Percentiles rank a stretch among this genome's conserved stretches.
phyloP scores from a whole-genome alignment of 306 rosid species.

The Trichosanthes truncata region DNA sequence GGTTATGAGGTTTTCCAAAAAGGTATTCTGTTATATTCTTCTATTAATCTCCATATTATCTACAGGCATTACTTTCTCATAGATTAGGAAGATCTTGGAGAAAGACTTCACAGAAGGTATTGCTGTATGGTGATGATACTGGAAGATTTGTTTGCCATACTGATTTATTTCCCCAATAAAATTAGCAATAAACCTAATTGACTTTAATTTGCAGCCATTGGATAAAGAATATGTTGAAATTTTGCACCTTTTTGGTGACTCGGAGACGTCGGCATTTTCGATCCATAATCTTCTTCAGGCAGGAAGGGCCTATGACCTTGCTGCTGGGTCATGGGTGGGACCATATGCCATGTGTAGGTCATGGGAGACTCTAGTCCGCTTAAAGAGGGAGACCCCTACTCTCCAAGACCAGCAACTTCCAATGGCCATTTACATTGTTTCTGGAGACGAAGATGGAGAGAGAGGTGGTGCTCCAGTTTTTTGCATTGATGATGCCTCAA shows the following conservation, averaged over 20 bases:
- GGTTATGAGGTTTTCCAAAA: background rate
- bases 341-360: slow-evolving; percentile 99
- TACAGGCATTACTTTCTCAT: slow-evolving; percentile 79
- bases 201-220: slow-evolving; percentile 36
- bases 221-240: slow-evolving; percentile 57
- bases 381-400: slow-evolving; percentile 30
- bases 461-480: slow-evolving; percentile 98
- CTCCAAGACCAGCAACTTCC: slow-evolving; percentile 61
- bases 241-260: slow-evolving; percentile 77
- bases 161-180: background rate
- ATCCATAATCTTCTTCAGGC: slow-evolving; percentile 86
- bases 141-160: background rate
- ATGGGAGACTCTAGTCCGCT: slow-evolving; percentile 76
- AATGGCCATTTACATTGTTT: slow-evolving; percentile 83
- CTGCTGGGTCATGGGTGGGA: slow-evolving; percentile 97
- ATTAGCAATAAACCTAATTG: background rate
- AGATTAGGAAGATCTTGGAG: slow-evolving; percentile 88
- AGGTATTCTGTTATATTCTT: background rate
- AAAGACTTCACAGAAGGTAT: slow-evolving; percentile 49
- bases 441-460: slow-evolving; percentile 98
- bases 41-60: slow-evolving; percentile 3
- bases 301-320: slow-evolving; percentile 75
- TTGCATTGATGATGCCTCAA: slow-evolving; percentile 71
- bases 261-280: slow-evolving; percentile 57
- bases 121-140: slow-evolving; percentile 6